Percentiles rank a stretch among this genome's conserved stretches.
phyloP scores from a whole-genome alignment of 148 eudicot genomes.

The Nepenthes gracilis region DNA sequence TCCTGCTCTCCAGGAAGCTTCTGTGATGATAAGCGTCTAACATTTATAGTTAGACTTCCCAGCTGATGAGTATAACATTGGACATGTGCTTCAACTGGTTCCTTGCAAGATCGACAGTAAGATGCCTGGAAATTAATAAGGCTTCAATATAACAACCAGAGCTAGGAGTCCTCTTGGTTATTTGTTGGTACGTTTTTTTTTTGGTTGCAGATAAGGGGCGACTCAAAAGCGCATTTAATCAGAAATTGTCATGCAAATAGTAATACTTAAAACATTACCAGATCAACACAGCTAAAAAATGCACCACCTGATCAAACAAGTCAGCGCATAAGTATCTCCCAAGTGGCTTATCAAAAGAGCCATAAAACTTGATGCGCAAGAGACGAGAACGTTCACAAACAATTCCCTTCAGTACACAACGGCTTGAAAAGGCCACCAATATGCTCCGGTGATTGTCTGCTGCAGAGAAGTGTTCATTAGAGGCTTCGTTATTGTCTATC shows the following conservation, averaged over 20 bases:
- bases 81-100: conserved; percentile 87
- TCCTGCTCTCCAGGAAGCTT: conserved; percentile 80
- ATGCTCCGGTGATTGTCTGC: conserved; percentile 68
- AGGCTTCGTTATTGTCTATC: conserved; percentile 28
- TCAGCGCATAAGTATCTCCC: conserved; percentile 81
- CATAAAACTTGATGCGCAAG: conserved; percentile 80
- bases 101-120: conserved; percentile 68
- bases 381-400: conserved; percentile 91
- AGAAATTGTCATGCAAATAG: too few species aligned
- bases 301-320: conserved; percentile 75
- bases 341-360: conserved; percentile 89
- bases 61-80: conserved; percentile 81
- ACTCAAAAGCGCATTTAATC: too few species aligned
- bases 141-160: background rate
- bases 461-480: conserved; percentile 42
- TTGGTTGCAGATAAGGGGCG: background rate
- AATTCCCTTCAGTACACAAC: conserved; percentile 73
- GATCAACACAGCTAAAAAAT: too few species aligned
- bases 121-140: conserved; percentile 33
- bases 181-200: background rate
- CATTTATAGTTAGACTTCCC: conserved; percentile 85
- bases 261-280: too few species aligned
- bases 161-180: background rate
- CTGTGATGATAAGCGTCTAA: conserved; percentile 47
- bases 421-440: conserved; percentile 87